Conservation (phyloP, 257 asterid genomes). For the Penstemon newberryi region DNA sequence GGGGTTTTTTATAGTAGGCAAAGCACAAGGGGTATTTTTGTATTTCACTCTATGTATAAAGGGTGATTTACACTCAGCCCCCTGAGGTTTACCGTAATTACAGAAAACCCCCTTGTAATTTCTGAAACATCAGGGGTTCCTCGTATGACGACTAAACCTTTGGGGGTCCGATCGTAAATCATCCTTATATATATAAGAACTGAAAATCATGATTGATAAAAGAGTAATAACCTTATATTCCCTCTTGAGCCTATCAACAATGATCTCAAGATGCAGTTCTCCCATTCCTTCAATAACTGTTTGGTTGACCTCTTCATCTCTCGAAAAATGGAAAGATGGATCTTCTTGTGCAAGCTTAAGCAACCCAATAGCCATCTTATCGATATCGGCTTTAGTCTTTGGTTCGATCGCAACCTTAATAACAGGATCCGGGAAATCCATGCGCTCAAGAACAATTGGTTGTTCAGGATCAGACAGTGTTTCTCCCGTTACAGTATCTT, state of each 20-base stretch:
- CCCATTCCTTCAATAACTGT: conserved; percentile 99
- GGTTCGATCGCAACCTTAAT: conserved; percentile 99
- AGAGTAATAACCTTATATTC: conserved; percentile 65
- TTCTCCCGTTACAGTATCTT: conserved; percentile 94
- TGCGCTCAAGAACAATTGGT: conserved; percentile 83
- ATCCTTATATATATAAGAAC: too few relatives aligned
- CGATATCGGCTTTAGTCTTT: conserved; percentile 92
- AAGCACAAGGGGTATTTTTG: too few relatives aligned
- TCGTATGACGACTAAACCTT: too few relatives aligned
- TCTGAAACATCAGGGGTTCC: too few relatives aligned
- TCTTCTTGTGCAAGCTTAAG: conserved; percentile 97
- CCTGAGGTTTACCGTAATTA: too few relatives aligned
- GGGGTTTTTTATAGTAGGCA: too few relatives aligned
- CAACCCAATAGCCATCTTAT: conserved; percentile 88
- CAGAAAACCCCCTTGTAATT: too few relatives aligned
- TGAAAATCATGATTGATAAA: too few relatives aligned
- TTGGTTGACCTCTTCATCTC: conserved; percentile 92
- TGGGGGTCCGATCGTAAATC: too few relatives aligned
- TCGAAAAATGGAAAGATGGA: conserved; percentile 94
- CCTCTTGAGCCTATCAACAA: conserved; percentile 95
- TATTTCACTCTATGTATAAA: too few relatives aligned
- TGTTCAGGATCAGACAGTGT: conserved; percentile 81
- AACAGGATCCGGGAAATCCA: conserved; percentile 99
- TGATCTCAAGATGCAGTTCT: conserved; percentile 91
- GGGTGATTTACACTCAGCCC: too few relatives aligned